Base-by-base conservation (phyloP, 495 filamentous ascomycete genomes). In the Penicillium nucicola region DNA sequence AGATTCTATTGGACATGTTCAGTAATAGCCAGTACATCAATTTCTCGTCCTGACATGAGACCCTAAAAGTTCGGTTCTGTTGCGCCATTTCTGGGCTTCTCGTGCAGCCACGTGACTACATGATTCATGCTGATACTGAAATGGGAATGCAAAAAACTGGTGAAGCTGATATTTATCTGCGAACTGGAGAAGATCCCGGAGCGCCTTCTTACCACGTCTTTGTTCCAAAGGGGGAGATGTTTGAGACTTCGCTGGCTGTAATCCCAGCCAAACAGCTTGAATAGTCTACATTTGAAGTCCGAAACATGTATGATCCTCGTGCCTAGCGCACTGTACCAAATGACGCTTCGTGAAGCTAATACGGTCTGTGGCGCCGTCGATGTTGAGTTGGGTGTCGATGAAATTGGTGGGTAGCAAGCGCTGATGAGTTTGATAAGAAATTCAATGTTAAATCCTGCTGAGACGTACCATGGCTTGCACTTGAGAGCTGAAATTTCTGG, bases 81-180 rank as follows among this genome's bases (percentile, higher is more conserved):
- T 50, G 40, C 5, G 34, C 34, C 5, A 14, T 52, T 45, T 4
- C 39, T 10, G 66, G 65, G 25, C 60, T 72, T 22, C 49, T 74
- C 40, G 68, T 58, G 28, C 70, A 73, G 47, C 53, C 62, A n/a
- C 70, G 64, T 59, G 61, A 62, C 28, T 72, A 72, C 46, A 75
- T 76, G 70, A 57, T 73, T 25, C 48, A 53, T 40, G 66, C 55
- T 37, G 57, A 60, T 15, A 56, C 70, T 11, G 45, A 68, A 39
- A 67, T 70, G 33, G 68, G 71, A 17, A 66, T 72, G 43, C 52
- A 74, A 13, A 65, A 50, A 37, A 76, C 71, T 11, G 72, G 71
- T n/a, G 57, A 75, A 56, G 60, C 45, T 10, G 33, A 48, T 36
- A 48, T 48, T 18, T 48, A 38, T 39, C 45, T 48, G 20, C 45